Evolutionary conservation across 2,329 filamentous ascomycete genomes (phyloP).

Genomic region (Fusarium albidum): DNA sequence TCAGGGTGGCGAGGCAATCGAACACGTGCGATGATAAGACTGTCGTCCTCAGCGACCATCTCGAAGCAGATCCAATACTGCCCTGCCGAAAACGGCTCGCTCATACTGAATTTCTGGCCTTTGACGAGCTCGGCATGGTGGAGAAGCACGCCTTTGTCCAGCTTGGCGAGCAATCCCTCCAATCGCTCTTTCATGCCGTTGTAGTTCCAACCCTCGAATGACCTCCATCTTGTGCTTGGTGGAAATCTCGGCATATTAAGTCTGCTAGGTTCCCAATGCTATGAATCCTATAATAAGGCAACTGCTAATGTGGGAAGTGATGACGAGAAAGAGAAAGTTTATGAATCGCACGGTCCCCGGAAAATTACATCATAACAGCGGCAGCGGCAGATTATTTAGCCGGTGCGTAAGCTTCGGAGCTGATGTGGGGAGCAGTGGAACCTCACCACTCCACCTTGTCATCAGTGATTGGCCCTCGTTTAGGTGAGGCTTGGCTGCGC

Average conservation of each 20-base stretch:
- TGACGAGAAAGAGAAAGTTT: no score
- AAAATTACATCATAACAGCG: no score
- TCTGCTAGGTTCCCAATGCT: neutral
- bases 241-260: neutral
- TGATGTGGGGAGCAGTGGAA: no score
- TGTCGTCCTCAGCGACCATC: conserved; percentile 31
- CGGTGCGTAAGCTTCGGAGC: no score
- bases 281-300: no score
- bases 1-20: conserved; percentile 35
- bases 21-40: conserved; percentile 36
- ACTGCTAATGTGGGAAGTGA: no score
- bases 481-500: no score
- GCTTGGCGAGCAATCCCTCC: conserved; percentile 5
- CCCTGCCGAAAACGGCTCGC: conserved; percentile 42
- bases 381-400: no score
- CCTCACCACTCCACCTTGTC: no score
- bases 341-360: no score
- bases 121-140: conserved; percentile 33
- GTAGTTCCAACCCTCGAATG: conserved; percentile 35
- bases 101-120: conserved; percentile 38
- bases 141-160: conserved; percentile 30
- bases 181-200: conserved; percentile 35
- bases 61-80: conserved; percentile 41
- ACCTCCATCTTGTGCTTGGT: conserved; percentile 23
- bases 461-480: no score